These are phyloP conservation scores for Sporothrix humicola DNA, from an alignment of 2,329 filamentous ascomycete species.

Conservation along the genomic window DNA sequence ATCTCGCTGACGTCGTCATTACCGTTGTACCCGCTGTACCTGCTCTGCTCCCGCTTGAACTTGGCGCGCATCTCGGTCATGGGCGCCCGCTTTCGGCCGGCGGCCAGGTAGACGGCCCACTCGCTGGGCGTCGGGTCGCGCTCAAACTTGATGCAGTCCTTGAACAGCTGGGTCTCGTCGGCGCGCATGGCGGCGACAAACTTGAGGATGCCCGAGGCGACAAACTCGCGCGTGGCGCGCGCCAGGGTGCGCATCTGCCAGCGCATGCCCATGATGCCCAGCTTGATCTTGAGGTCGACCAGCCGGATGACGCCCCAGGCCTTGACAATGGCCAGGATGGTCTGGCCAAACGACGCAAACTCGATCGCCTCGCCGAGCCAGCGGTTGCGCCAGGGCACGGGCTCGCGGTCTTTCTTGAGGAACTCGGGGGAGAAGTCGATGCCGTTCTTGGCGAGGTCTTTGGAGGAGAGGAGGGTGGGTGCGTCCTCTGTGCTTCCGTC, in stretches of 20 bases:
- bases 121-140: slow-evolving; percentile 62
- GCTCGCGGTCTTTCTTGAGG: slow-evolving; percentile 52
- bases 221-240: slow-evolving; percentile 64
- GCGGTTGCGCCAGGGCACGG: slow-evolving; percentile 60
- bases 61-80: slow-evolving; percentile 35
- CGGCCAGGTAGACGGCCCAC: slow-evolving; percentile 61
- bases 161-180: slow-evolving; percentile 58
- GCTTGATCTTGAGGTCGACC: slow-evolving; percentile 62
- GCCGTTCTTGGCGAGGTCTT: slow-evolving; percentile 31
- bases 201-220: slow-evolving; percentile 59
- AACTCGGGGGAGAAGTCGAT: slow-evolving; percentile 45
- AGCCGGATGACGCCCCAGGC: slow-evolving; percentile 65
- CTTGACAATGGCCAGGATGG: slow-evolving; percentile 62
- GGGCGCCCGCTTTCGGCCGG: slow-evolving; percentile 48
- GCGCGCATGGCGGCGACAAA: slow-evolving; percentile 63
- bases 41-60: slow-evolving; percentile 28
- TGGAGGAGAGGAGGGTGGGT: background rate
- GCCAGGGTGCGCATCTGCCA: slow-evolving; percentile 67
- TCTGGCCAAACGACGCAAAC: slow-evolving; percentile 61
- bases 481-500: background rate
- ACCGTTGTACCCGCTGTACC: background rate
- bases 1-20: slow-evolving; percentile 32
- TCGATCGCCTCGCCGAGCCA: slow-evolving; percentile 67
- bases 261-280: slow-evolving; percentile 59
- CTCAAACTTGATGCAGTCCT: slow-evolving; percentile 65